Base-by-base conservation (phyloP, 2,329 filamentous ascomycete species). In the Aspergillus fischeri region DNA sequence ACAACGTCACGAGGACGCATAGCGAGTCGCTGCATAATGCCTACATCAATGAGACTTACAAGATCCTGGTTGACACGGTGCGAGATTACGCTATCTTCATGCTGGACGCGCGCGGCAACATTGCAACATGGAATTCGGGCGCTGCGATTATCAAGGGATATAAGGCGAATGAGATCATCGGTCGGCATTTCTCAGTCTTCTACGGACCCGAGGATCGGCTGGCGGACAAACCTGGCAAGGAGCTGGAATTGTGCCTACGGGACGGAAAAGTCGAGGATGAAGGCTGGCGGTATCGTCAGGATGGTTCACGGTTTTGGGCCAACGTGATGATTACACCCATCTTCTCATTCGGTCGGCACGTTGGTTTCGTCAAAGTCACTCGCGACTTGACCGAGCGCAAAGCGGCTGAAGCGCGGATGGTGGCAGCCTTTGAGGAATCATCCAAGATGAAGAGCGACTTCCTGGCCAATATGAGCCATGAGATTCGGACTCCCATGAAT, bases 61-160 rank as follows among this genome's bases (percentile, higher is more conserved):
- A 82, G n/a, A 82, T 86, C 42, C 74, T 88, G 32, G 77, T 87
- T 38, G 81, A 86, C 60, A 82, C 80, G 0, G 81, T 86, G 63
- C 84, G 82, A 68, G 82, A 86, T 59, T 86, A 85, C 63, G 83
- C 83, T 56, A 86, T 86, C 59, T 87, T 86, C 65, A 81, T 86
- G 73, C 76, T 86, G 28, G 82, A 85, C 53, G 77, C 80, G 0
- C 69, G 74, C 3, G 83, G 83, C n/a, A 73, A 79, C 62, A 78
- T 86, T 17, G 77, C 77, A 1, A 85, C 83, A 0, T 86, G 83
- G 83, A 86, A 85, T 60, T 73, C 76, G 0, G 83, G 83, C 1
- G 83, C 83, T 0, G 73, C 80, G 52, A 69, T 81, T 11, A 75
- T 84, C 61, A 86, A 86, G 64, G 82, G 82, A 2, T 86, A 84